Conservation (phyloP, 768 basidiomycete species). For the Mycena capillaripes region DNA sequence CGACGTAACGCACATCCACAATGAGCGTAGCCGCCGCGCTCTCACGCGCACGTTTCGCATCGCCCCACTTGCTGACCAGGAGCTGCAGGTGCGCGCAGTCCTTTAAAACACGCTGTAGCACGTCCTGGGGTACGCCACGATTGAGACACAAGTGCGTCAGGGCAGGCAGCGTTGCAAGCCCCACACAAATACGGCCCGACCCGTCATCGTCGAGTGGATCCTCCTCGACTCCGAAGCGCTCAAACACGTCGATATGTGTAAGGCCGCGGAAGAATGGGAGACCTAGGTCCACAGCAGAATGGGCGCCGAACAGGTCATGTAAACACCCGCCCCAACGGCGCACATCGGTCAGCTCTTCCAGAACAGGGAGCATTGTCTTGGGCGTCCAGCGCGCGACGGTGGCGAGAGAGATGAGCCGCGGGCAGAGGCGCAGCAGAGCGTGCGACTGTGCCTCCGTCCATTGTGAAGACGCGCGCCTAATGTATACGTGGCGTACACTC, state of each 20-base stretch:
- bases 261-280: conserved; percentile 5
- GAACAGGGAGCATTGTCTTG: background rate
- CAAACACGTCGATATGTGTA: conserved; percentile 32
- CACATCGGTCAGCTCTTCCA: background rate
- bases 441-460: background rate
- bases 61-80: conserved; percentile 21
- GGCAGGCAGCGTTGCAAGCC: conserved; percentile 11
- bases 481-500: conserved; percentile 12
- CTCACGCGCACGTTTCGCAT: no score
- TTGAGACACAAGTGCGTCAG: conserved; percentile 27
- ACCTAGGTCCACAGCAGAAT: background rate
- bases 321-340: conserved; percentile 21
- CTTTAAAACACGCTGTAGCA: background rate
- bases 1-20: conserved; percentile 27
- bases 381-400: background rate
- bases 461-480: background rate
- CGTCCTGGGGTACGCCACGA: background rate
- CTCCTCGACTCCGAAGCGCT: background rate
- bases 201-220: no score
- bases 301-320: background rate
- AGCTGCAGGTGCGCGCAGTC: conserved; percentile 10
- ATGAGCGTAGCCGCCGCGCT: background rate
- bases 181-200: background rate
- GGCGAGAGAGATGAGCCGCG: conserved; percentile 1
- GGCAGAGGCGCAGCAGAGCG: conserved; percentile 15